Evolutionary conservation across 2,329 filamentous ascomycete species (phyloP).

Genomic region (Hypocreales sp.): DNA sequence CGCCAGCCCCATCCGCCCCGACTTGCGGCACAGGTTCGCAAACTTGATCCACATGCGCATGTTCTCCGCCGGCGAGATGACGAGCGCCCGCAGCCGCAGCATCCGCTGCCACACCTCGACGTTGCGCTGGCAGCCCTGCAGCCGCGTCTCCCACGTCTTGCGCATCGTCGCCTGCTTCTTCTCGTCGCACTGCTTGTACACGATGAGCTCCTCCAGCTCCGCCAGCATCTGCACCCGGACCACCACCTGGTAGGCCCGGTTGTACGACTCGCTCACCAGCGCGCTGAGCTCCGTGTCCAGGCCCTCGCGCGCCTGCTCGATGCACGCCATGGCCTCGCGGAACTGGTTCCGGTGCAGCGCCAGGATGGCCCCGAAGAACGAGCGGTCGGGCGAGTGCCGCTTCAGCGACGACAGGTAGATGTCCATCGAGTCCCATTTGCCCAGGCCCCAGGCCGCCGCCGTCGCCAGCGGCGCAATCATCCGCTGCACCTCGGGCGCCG

Average conservation of each 20-base stretch:
- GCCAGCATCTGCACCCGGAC: conserved; percentile 98
- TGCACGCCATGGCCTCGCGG: conserved; percentile 73
- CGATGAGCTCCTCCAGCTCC: conserved; percentile 93
- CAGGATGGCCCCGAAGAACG: conserved; percentile 94
- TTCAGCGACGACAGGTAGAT: conserved; percentile 94
- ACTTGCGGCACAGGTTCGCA: conserved; percentile 94
- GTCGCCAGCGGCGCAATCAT: conserved; percentile 88
- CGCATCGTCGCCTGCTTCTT: conserved; percentile 86
- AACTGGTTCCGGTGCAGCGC: conserved; percentile 94
- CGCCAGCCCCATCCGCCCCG: conserved; percentile 80
- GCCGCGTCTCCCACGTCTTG: conserved; percentile 84
- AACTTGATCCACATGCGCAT: conserved; percentile 99
- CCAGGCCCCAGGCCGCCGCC: conserved; percentile 88
- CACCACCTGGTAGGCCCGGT: conserved; percentile 92
- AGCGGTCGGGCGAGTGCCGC: conserved; percentile 78
- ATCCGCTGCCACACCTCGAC: conserved; percentile 98
- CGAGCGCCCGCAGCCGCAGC: conserved; percentile 84
- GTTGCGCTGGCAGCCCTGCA: conserved; percentile 91
- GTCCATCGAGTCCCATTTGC: conserved; percentile 98
- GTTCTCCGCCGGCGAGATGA: conserved; percentile 83
- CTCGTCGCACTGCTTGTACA: conserved; percentile 87
- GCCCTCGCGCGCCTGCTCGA: conserved; percentile 82
- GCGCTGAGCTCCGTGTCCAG: conserved; percentile 93
- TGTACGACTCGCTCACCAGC: conserved; percentile 95
- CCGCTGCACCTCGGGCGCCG: conserved; percentile 72